These are phyloP conservation scores for Populus nigra DNA, from an alignment of 345 rosid genomes.

Conservation along the genomic window DNA sequence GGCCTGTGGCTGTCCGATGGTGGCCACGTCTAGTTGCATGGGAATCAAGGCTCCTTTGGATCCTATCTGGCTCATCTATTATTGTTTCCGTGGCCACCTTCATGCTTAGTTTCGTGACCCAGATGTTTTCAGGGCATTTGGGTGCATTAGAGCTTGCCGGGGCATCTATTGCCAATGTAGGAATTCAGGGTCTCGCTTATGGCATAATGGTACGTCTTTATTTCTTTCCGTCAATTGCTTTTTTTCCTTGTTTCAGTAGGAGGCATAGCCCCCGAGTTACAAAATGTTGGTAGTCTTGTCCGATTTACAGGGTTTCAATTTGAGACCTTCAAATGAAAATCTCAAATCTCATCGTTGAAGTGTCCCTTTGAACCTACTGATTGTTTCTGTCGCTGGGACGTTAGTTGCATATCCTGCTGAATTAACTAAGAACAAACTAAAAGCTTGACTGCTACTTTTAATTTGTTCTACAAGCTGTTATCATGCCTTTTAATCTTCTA, in stretches of 20 bases:
- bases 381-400: neutral
- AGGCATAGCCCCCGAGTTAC: neutral
- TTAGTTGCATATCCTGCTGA: neutral
- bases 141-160: constrained; percentile 81
- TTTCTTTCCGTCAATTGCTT: neutral
- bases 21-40: constrained; percentile 66
- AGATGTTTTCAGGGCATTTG: constrained; percentile 74
- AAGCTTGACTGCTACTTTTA: neutral
- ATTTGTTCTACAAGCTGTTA: neutral
- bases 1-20: constrained; percentile 47
- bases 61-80: constrained; percentile 70
- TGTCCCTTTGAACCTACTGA: neutral
- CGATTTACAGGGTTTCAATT: too few relatives aligned
- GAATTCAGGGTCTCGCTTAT: constrained; percentile 92
- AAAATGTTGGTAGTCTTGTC: too few relatives aligned
- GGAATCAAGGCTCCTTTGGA: constrained; percentile 87
- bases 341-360: neutral
- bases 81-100: constrained; percentile 61
- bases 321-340: neutral
- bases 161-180: constrained; percentile 82
- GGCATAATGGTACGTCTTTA: constrained; percentile 68
- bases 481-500: neutral
- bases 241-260: neutral
- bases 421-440: neutral
- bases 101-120: constrained; percentile 82